These are phyloP conservation scores for Amborella trichopoda DNA, from an alignment of 164 flowering plant genomes.

Conservation along the genomic window DNA sequence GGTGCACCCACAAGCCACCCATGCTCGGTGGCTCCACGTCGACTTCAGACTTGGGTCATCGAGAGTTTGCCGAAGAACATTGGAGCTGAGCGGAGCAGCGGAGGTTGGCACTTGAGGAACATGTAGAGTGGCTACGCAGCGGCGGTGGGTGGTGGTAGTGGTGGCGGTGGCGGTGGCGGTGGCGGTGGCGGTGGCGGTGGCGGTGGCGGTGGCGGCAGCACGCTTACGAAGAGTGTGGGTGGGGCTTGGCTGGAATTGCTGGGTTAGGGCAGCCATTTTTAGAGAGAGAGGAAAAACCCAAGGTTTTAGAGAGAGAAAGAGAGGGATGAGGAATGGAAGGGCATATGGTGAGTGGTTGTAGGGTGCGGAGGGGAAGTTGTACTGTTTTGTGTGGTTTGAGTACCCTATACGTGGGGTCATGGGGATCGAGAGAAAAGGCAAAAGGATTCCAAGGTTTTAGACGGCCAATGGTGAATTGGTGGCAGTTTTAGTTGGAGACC, in stretches of 20 bases:
- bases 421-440: too few relatives aligned
- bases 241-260: slow-evolving; percentile 13
- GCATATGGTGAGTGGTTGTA: too few relatives aligned
- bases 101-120: not conserved
- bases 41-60: slow-evolving; percentile 41
- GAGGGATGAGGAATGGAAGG: too few relatives aligned
- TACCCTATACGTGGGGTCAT: too few relatives aligned
- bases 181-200: not conserved
- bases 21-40: slow-evolving; percentile 77
- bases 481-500: too few relatives aligned
- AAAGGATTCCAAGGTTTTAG: too few relatives aligned
- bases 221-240: slow-evolving; percentile 4
- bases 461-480: too few relatives aligned
- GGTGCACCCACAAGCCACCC: slow-evolving; percentile 70
- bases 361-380: too few relatives aligned
- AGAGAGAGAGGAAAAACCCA: too few relatives aligned
- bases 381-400: too few relatives aligned
- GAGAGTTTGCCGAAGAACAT: not conserved
- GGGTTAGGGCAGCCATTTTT: slow-evolving; percentile 38
- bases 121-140: slow-evolving; percentile 5
- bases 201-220: slow-evolving; percentile 14
- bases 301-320: too few relatives aligned
- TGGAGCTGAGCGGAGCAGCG: not conserved
- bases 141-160: not conserved
- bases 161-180: slow-evolving; percentile 1